phyloP scores from a whole-genome alignment of 2,329 filamentous ascomycete genomes.

The Epichloe typhina region DNA sequence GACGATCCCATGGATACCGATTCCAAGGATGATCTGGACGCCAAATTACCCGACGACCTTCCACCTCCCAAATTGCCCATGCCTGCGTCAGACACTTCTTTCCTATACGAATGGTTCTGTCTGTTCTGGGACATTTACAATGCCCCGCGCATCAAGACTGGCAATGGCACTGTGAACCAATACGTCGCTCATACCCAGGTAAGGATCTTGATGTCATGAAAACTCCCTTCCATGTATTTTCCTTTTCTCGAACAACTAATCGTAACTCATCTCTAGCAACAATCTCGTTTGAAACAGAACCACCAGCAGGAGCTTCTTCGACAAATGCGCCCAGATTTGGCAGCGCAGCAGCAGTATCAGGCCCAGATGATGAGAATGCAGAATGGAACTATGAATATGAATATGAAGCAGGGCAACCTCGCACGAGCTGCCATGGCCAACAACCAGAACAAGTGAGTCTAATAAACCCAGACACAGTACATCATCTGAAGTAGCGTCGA shows the following conservation, averaged over 20 bases:
- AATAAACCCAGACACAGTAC: neutral
- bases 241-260: neutral
- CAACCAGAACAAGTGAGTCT: conserved; percentile 55
- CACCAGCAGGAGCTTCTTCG: conserved; percentile 67
- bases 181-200: conserved; percentile 80
- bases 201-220: conserved; percentile 13
- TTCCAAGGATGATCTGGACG: conserved; percentile 60
- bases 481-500: neutral
- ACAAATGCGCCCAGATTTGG: conserved; percentile 51
- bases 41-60: conserved; percentile 66
- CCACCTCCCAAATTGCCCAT: conserved; percentile 59
- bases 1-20: conserved; percentile 76
- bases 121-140: conserved; percentile 95
- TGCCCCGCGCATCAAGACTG: conserved; percentile 61
- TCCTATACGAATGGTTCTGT: conserved; percentile 95
- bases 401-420: conserved; percentile 47
- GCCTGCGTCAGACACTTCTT: conserved; percentile 57
- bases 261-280: conserved; percentile 31
- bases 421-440: conserved; percentile 69
- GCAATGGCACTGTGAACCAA: conserved; percentile 50
- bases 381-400: conserved; percentile 46
- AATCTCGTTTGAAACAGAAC: conserved; percentile 61
- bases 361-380: conserved; percentile 57
- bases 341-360: conserved; percentile 41
- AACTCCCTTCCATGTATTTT: neutral